Percentiles rank a stretch among this genome's conserved stretches.
Evolutionary conservation across 1,284 basidiomycete species (phyloP).

Genomic region (Moesziomyces sp.): DNA sequence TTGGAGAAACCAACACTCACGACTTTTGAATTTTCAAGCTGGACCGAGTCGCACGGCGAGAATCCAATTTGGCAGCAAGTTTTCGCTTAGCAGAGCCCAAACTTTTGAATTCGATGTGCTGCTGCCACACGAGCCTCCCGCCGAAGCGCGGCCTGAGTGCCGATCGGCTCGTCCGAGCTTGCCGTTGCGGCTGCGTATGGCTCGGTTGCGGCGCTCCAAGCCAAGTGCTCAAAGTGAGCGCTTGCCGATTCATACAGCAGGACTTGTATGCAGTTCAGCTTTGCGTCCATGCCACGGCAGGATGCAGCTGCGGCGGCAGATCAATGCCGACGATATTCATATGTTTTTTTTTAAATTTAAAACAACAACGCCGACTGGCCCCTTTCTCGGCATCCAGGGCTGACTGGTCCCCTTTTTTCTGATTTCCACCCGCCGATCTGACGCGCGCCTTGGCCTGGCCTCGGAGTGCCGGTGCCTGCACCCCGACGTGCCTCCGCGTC

Average conservation of each 20-base stretch:
- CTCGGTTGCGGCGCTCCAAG: too few relatives aligned
- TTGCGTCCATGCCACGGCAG: not conserved
- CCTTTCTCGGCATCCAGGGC: not conserved
- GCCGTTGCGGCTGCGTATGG: too few relatives aligned
- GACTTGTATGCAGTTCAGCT: too few relatives aligned
- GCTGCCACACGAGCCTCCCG: too few relatives aligned
- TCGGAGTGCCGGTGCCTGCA: slow-evolving; percentile 1
- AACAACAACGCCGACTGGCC: not conserved
- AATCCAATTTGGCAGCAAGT: not conserved
- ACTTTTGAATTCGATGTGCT: not conserved
- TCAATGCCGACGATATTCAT: not conserved
- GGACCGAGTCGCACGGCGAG: too few relatives aligned
- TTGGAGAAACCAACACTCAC: not conserved
- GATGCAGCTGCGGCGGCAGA: not conserved
- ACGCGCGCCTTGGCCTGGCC: not conserved
- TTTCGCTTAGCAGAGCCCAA: not conserved
- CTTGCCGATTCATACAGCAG: too few relatives aligned
- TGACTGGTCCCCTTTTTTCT: not conserved
- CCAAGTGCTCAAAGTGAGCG: too few relatives aligned
- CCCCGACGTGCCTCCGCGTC: not conserved
- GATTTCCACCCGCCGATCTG: not conserved
- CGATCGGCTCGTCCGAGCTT: not conserved
- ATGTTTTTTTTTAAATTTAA: too few relatives aligned
- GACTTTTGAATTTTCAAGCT: not conserved
- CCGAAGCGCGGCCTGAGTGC: not conserved